These are phyloP conservation scores for Chalaropsis ovoidea DNA, from an alignment of 2,329 filamentous ascomycete species.

Conservation along the genomic window DNA sequence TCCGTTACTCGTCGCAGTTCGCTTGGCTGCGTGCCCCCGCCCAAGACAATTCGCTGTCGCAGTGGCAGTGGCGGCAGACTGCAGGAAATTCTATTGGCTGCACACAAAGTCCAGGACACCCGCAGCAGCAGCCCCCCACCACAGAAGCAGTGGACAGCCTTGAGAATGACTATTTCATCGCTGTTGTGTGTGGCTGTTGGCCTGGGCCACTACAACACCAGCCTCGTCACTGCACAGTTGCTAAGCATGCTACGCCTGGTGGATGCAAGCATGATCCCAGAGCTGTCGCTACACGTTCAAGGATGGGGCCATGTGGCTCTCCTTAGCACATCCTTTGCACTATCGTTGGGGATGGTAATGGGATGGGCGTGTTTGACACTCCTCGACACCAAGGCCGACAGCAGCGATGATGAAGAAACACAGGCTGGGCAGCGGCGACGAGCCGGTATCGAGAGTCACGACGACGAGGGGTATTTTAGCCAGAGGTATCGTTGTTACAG, in stretches of 20 bases:
- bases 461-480: background rate
- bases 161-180: constrained; percentile 9
- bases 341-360: constrained; percentile 5
- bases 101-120: background rate
- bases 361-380: background rate
- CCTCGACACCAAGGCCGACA: background rate
- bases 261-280: background rate
- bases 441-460: background rate
- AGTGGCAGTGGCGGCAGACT: background rate
- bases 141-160: constrained; percentile 4
- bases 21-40: background rate
- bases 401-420: background rate
- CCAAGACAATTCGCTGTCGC: background rate
- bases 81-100: background rate
- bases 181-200: constrained; percentile 9
- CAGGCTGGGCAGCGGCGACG: background rate
- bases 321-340: constrained; percentile 7
- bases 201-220: constrained; percentile 15
- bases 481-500: constrained; percentile 4
- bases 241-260: constrained; percentile 16
- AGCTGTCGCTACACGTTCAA: constrained; percentile 7
- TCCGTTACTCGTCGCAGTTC: background rate
- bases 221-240: constrained; percentile 17
- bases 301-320: constrained; percentile 13
- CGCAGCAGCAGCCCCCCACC: too few relatives aligned